These are phyloP conservation scores for Lachancea sp. DNA, from an alignment of 805 yeast species.

Conservation along the genomic window DNA sequence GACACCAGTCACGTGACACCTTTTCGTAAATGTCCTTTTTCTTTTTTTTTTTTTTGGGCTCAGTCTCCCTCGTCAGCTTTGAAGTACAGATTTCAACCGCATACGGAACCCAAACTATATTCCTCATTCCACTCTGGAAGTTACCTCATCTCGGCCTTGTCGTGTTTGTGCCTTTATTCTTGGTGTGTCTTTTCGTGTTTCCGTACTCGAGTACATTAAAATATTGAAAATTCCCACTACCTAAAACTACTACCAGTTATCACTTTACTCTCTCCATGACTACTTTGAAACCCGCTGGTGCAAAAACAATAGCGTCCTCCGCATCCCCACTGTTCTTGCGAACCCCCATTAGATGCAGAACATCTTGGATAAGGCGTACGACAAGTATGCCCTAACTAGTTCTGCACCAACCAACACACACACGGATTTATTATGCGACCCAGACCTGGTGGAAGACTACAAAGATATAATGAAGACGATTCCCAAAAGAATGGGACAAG, in stretches of 20 bases:
- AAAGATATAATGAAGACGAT: conserved; percentile 21
- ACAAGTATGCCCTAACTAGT: conserved; percentile 7
- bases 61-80: no score
- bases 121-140: no score
- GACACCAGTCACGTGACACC: no score
- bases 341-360: conserved; percentile 6
- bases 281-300: background rate
- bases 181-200: no score
- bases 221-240: conserved; percentile 3
- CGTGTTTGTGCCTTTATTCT: no score
- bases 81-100: no score
- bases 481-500: conserved; percentile 9
- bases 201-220: background rate
- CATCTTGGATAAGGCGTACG: conserved; percentile 10
- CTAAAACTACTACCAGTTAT: conserved; percentile 1
- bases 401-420: conserved; percentile 3
- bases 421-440: conserved; percentile 24
- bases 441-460: conserved; percentile 27
- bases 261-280: background rate
- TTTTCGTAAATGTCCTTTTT: no score
- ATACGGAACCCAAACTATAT: no score
- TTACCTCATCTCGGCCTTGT: no score
- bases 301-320: no score
- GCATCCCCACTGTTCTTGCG: background rate
- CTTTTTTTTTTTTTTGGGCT: no score